A percentile compares a stretch with the other conserved stretches of the same genome.
Conservation (phyloP, 2,329 filamentous ascomycete species). For the Alternaria ventricosa region DNA sequence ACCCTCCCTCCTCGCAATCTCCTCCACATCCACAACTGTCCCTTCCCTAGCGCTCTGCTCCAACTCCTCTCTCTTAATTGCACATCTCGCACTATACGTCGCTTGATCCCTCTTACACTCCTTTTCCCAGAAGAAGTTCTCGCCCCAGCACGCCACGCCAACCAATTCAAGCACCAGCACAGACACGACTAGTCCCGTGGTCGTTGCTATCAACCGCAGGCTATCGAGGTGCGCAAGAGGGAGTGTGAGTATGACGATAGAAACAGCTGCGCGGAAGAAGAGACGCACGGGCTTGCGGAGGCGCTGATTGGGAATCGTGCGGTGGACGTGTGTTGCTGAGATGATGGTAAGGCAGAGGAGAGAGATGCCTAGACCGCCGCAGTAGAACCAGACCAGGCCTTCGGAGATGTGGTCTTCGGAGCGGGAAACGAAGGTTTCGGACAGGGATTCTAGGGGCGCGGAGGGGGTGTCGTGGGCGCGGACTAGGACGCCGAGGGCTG, state of each 20-base stretch:
- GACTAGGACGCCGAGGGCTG: slow-evolving; percentile 65
- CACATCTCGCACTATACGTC: slow-evolving; percentile 42
- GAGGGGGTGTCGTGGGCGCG: slow-evolving; percentile 62
- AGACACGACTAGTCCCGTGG: slow-evolving; percentile 47
- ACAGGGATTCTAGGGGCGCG: slow-evolving; percentile 57
- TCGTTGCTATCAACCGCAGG: slow-evolving; percentile 48
- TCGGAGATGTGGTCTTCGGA: slow-evolving; percentile 59
- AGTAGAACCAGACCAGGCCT: slow-evolving; percentile 69
- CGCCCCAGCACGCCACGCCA: slow-evolving; percentile 36
- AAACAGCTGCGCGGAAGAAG: slow-evolving; percentile 57
- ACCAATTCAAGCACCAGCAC: slow-evolving; percentile 47
- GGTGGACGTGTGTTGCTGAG: slow-evolving; percentile 63
- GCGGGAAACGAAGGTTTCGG: slow-evolving; percentile 57
- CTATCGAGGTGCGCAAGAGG: slow-evolving; percentile 55
- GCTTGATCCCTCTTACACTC: slow-evolving; percentile 30
- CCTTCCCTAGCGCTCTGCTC: slow-evolving; percentile 40
- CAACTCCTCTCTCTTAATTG: slow-evolving; percentile 38
- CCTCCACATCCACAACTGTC: slow-evolving; percentile 41
- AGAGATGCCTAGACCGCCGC: slow-evolving; percentile 64
- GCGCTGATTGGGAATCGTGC: slow-evolving; percentile 57
- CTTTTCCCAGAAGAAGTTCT: slow-evolving; percentile 37
- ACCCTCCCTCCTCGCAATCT: slow-evolving; percentile 38
- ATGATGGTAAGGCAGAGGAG: slow-evolving; percentile 63
- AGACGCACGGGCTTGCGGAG: slow-evolving; percentile 61
- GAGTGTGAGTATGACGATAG: slow-evolving; percentile 62